Percentiles rank a stretch among this genome's conserved stretches.
Evolutionary conservation across 345 rosid species (phyloP).

Genomic region (Eucalyptus pauciflora): DNA sequence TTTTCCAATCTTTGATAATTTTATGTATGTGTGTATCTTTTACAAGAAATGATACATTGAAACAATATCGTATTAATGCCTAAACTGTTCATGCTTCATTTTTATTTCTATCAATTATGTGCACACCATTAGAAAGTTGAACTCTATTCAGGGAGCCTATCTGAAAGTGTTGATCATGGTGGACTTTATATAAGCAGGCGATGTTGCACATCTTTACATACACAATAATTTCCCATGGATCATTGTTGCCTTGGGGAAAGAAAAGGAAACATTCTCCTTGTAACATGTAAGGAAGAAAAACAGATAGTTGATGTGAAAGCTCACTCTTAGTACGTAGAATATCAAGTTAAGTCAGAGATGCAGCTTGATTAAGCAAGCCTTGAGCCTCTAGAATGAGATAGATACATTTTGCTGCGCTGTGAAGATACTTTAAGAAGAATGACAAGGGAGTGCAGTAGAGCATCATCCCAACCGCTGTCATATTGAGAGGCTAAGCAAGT

Average conservation of each 20-base stretch:
- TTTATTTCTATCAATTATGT: background rate
- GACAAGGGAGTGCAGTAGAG: background rate
- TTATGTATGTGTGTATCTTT: background rate
- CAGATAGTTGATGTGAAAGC: background rate
- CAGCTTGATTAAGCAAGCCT: background rate
- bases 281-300: background rate
- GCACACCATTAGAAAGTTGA: accelerated
- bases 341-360: background rate
- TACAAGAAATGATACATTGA: background rate
- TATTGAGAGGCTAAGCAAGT: background rate
- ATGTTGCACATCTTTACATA: background rate
- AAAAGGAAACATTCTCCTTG: background rate
- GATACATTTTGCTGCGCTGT: background rate
- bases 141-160: background rate
- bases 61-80: background rate
- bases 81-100: background rate
- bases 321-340: background rate
- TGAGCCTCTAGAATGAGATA: background rate
- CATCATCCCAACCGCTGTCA: background rate
- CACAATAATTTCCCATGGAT: background rate
- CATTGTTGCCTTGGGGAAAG: background rate
- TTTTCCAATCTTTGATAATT: no score
- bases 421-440: background rate
- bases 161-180: background rate
- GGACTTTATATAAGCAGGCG: background rate